Conservation (phyloP, 2,329 filamentous ascomycete genomes). For the Ophiostoma angusticollis region DNA sequence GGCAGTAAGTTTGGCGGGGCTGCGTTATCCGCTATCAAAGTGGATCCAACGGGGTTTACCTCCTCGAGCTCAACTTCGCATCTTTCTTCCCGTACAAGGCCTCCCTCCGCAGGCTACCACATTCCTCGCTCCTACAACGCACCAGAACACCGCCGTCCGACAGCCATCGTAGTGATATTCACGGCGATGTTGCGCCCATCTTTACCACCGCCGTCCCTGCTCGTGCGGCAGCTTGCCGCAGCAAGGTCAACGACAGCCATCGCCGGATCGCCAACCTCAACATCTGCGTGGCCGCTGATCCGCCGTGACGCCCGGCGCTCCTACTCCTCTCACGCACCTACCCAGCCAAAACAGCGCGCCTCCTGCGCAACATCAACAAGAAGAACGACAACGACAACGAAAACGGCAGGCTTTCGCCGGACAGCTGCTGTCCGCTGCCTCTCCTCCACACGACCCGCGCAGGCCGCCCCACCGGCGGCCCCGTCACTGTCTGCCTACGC, state of each 20-base stretch:
- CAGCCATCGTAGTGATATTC: too few relatives aligned
- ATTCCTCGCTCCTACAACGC: too few relatives aligned
- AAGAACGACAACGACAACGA: too few relatives aligned
- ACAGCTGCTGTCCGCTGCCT: background rate
- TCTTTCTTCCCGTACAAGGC: too few relatives aligned
- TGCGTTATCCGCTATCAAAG: too few relatives aligned
- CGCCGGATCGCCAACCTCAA: background rate
- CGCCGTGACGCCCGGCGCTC: too few relatives aligned
- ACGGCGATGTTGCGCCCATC: slow-evolving; percentile 3
- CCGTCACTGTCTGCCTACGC: slow-evolving; percentile 22
- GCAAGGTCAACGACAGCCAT: background rate
- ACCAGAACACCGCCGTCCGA: background rate
- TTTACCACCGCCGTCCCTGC: background rate
- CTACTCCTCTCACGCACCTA: too few relatives aligned
- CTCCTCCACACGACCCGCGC: background rate
- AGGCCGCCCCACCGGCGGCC: background rate
- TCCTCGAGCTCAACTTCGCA: too few relatives aligned
- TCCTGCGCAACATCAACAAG: too few relatives aligned
- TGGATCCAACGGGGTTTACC: too few relatives aligned
- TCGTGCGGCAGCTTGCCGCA: slow-evolving; percentile 1
- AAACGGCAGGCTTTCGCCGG: background rate
- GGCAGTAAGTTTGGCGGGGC: too few relatives aligned
- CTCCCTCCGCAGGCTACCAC: too few relatives aligned
- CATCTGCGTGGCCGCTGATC: background rate
- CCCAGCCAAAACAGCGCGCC: background rate